Base-by-base conservation (phyloP, 73 alveolate species). In the Halteria grandinella region DNA sequence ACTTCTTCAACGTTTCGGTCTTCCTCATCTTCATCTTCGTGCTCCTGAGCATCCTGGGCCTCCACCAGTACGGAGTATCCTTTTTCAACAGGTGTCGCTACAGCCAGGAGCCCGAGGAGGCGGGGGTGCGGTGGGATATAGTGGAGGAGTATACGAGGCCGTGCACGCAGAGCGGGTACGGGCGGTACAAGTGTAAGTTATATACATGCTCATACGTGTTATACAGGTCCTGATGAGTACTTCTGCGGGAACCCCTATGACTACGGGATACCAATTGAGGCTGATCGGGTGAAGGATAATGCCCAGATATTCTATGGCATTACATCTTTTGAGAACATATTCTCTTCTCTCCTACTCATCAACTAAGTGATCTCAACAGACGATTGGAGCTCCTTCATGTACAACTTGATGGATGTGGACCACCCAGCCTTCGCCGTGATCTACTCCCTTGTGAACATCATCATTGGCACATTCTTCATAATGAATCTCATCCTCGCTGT, bases 381-480 rank as follows among this genome's bases (percentile, higher is more conserved):
- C 48, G 89, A 85, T 15, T 78, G 89, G 84, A 52, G 69, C 1
- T 25, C 15, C 11, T 21, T 69, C 18, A 78, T 78, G 41, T 70
- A 41, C 37, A 78, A 63, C 1, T 59, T 41, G 18, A n/a, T 47
- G 7, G 72, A 70, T 50, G 70, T 59, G 0, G 32, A 51, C n/a
- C 28, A 32, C 21, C 34, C 21, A 1, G 45, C 45, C 15, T 66
- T 70, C 20, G 83, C 83, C 29, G 49, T 47, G 34, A 27, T 70
- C 36, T 70, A 50, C 33, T 70, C 28, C 44, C 18, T 57, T 32
- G 17, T 15, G 24, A 48, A 54, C 37, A 53, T 73, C 44, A 43
- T 73, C 23, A 17, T 73, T 15, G 75, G 74, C 53, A 37, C 85
- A 2, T 73, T 18, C 29, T 73, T 73, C 71, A 39, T 73, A 17